A percentile compares a stretch with the other conserved stretches of the same genome.
These are phyloP conservation scores for Penicillium tannophilum DNA, from an alignment of 495 filamentous ascomycete species.

Conservation along the genomic window DNA sequence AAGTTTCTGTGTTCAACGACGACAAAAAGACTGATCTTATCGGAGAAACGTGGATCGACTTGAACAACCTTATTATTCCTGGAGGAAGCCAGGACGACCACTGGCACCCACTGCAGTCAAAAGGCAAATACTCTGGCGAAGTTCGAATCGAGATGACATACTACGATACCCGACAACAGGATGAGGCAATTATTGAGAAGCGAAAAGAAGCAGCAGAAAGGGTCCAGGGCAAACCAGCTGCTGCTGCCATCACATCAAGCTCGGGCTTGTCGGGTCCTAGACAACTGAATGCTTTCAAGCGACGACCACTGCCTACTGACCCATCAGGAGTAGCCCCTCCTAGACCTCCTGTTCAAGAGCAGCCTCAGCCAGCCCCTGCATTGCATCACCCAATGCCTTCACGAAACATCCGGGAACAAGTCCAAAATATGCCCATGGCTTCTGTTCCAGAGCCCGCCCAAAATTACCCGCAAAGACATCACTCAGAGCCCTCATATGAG, in stretches of 20 bases:
- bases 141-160: constrained; percentile 94
- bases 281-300: constrained; percentile 64
- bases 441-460: constrained; percentile 19
- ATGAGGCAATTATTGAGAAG: constrained; percentile 61
- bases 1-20: constrained; percentile 95
- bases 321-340: constrained; percentile 50
- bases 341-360: constrained; percentile 31
- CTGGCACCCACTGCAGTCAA: constrained; percentile 86
- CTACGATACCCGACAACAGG: constrained; percentile 85
- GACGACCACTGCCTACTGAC: constrained; percentile 77
- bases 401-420: constrained; percentile 28
- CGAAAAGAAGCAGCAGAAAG: constrained; percentile 49
- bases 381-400: constrained; percentile 29
- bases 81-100: constrained; percentile 91
- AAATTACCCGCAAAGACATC: constrained; percentile 20
- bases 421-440: constrained; percentile 24
- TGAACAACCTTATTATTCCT: constrained; percentile 76
- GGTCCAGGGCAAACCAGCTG: constrained; percentile 26
- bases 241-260: constrained; percentile 20
- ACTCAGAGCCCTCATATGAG: constrained; percentile 32
- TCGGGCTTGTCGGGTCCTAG: constrained; percentile 57
- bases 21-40: constrained; percentile 96
- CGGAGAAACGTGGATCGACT: constrained; percentile 85
- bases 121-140: constrained; percentile 92
- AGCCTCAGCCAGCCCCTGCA: constrained; percentile 28